phyloP scores from a whole-genome alignment of 1,284 basidiomycete species.

The Sparassis latifolia region DNA sequence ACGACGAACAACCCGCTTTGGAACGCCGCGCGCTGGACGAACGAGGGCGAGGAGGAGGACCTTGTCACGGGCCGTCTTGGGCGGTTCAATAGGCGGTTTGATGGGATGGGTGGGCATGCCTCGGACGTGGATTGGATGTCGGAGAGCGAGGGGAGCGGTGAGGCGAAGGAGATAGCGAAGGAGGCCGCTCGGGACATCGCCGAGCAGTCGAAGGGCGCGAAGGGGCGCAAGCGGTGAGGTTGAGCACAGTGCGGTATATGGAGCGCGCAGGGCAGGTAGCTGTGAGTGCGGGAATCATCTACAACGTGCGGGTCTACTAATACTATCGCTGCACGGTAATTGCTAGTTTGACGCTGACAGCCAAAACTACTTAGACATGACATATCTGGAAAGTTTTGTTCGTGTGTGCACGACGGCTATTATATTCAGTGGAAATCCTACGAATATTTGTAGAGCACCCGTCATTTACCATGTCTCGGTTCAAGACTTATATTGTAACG shows the following conservation, averaged over 20 bases:
- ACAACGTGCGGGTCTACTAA: no score
- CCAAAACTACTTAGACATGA: no score
- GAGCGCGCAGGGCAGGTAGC: not conserved
- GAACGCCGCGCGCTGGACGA: constrained; percentile 46
- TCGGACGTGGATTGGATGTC: constrained; percentile 38
- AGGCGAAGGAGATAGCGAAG: constrained; percentile 1
- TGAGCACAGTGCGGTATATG: not conserved
- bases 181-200: constrained; percentile 1
- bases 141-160: constrained; percentile 9
- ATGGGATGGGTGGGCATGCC: constrained; percentile 43
- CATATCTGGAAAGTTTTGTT: no score
- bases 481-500: no score
- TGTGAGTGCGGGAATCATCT: not conserved
- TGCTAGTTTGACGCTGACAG: no score
- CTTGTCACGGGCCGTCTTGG: constrained; percentile 72
- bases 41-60: constrained; percentile 56
- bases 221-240: not conserved
- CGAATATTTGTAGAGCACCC: no score
- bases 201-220: not conserved
- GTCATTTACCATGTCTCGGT: no score
- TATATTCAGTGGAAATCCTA: no score
- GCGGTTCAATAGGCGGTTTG: constrained; percentile 74
- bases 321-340: no score
- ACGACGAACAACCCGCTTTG: constrained; percentile 81
- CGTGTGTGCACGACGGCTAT: no score